Evolutionary conservation across 2,329 filamentous ascomycete species (phyloP).

Genomic region (Diaporthe helianthi): DNA sequence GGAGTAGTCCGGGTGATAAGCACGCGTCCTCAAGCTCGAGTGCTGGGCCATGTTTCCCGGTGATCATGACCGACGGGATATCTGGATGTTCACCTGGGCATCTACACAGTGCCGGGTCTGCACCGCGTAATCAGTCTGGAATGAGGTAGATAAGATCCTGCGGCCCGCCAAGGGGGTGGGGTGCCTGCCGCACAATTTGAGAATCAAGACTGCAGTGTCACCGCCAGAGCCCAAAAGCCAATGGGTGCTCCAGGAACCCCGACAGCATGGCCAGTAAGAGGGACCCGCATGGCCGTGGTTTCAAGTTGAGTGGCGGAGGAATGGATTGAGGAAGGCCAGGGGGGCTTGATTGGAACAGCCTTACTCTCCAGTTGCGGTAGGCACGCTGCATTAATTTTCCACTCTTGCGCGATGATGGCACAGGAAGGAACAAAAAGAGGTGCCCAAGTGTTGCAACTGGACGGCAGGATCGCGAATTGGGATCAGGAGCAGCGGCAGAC

Average conservation of each 20-base stretch:
- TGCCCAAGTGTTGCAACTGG: background rate
- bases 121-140: background rate
- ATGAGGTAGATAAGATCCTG: background rate
- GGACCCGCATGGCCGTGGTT: conserved; percentile 19
- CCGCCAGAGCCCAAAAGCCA: conserved; percentile 7
- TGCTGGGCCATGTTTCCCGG: background rate
- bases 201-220: conserved; percentile 10
- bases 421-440: background rate
- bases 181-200: conserved; percentile 4
- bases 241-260: background rate
- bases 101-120: background rate
- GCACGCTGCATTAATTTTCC: conserved; percentile 16
- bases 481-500: background rate
- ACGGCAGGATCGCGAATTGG: background rate
- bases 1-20: background rate
- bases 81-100: background rate
- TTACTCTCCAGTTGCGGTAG: conserved; percentile 11
- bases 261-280: background rate
- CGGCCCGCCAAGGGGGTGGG: background rate
- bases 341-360: background rate
- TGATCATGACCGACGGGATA: background rate
- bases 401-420: background rate
- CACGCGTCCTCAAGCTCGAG: background rate
- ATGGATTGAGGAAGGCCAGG: background rate
- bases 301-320: conserved; percentile 12